Base-by-base conservation (phyloP, 2,329 filamentous ascomycete species). In the Alternaria infectoria region DNA sequence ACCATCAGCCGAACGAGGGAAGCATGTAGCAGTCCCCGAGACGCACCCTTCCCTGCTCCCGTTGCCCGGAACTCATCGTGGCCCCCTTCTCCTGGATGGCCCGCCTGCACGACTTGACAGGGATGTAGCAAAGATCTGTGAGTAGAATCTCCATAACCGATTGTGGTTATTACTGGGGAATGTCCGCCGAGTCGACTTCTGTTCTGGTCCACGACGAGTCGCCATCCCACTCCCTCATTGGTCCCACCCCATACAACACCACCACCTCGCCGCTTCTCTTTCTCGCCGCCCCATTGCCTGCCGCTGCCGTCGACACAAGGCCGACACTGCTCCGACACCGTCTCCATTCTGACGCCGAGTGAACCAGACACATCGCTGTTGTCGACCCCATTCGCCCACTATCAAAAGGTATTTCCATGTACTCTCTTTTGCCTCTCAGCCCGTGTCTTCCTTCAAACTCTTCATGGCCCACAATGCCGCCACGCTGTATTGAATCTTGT, bases 1-100 rank as follows among this genome's bases (percentile, higher is more conserved):
- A 80, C 77, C 59, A 80, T 80, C 77, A 80, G 78, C 78, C 78
- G 78, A 80, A 80, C 78, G 72, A 75, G 68, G 72, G 72, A 70
- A 74, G 73, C 74, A 77, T 78, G 68, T 73, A 69, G 64, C 74
- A 70, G 73, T 71, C 70, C 69, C 74, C 73, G 70, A 75, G 64
- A 66, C 67, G 70, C 72, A 70, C 63, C 66, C 69, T 71, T 68
- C 74, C 75, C 74, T 74, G 71, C 69, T 77, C 74, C 77, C 75
- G 76, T 76, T 68, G 74, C 72, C 74, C 76, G 74, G 74, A 73
- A 74, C 75, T 70, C 68, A 68, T 70, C 68, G 71, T 74, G 73
- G 74, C 74, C 75, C 71, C 77, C 73, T 74, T 77, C 75, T 72
- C 69, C 74, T 77, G 76, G 74, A 76, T 76, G 71, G 73, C 75